A percentile compares a stretch with the other conserved stretches of the same genome.
These are phyloP conservation scores for Kodamaea derodonti DNA, from an alignment of 1,139 yeast genomes.

Conservation along the genomic window DNA sequence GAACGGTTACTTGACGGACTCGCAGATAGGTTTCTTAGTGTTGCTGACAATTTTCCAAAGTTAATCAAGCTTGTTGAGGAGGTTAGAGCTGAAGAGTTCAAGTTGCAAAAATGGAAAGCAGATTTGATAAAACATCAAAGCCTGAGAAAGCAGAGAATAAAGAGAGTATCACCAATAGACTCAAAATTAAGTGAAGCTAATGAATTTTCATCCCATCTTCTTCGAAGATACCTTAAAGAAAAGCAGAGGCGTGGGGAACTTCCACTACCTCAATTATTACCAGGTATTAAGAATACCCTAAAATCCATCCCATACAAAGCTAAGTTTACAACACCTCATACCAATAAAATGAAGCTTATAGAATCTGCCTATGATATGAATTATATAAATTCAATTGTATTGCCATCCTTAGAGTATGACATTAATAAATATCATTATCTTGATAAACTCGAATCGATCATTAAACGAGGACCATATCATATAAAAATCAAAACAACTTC, in stretches of 20 bases:
- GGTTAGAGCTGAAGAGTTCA: constrained; percentile 14
- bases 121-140: constrained; percentile 14
- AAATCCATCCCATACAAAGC: constrained; percentile 3
- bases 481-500: constrained; percentile 28
- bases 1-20: neutral
- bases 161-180: too few species aligned
- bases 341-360: constrained; percentile 18
- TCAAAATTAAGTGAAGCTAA: too few species aligned
- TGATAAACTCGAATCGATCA: constrained; percentile 14
- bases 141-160: too few species aligned
- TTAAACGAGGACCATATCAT: constrained; percentile 36
- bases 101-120: constrained; percentile 16
- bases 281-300: constrained; percentile 15
- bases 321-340: constrained; percentile 17
- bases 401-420: constrained; percentile 35
- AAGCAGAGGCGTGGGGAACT: constrained; percentile 24
- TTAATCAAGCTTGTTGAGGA: constrained; percentile 1
- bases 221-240: constrained; percentile 27
- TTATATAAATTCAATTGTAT: constrained; percentile 31
- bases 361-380: constrained; percentile 31
- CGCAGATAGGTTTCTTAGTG: neutral
- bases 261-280: constrained; percentile 34
- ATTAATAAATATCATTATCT: constrained; percentile 29
- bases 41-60: neutral
- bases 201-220: constrained; percentile 15